phyloP scores from a whole-genome alignment of 139 green algal species.

The Chlorella sp. region DNA sequence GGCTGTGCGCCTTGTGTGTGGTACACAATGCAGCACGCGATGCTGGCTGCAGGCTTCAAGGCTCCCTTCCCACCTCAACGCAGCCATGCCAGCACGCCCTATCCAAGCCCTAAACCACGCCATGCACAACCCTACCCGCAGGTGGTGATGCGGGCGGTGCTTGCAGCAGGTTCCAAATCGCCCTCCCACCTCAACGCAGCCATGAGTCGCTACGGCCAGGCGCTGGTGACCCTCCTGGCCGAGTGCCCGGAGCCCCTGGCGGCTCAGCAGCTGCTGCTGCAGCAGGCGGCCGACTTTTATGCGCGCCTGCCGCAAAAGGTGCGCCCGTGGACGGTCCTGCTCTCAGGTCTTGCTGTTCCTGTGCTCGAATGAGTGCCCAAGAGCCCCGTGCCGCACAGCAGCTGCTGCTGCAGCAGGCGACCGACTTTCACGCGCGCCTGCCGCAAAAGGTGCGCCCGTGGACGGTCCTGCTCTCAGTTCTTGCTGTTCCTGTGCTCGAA shows the following conservation, averaged over 20 bases:
- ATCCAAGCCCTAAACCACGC: no score
- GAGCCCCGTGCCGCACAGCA: neutral
- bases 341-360: neutral
- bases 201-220: slow-evolving; percentile 67
- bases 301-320: slow-evolving; percentile 15
- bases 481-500: neutral
- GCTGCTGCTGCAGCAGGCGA: neutral
- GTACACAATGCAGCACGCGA: neutral
- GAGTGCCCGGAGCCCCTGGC: neutral
- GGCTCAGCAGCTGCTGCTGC: slow-evolving; percentile 12
- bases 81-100: no score
- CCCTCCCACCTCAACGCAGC: slow-evolving; percentile 76
- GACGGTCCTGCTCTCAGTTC: neutral
- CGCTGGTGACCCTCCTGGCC: slow-evolving; percentile 35
- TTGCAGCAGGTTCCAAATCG: slow-evolving; percentile 71
- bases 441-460: neutral
- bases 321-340: neutral
- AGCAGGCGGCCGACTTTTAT: slow-evolving; percentile 19
- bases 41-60: neutral
- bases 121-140: slow-evolving; percentile 3
- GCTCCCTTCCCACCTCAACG: no score
- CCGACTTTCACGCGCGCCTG: neutral
- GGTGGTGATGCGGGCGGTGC: slow-evolving; percentile 54
- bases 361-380: neutral
- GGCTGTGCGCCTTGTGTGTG: neutral